Evolutionary conservation across 2,329 filamentous ascomycete species (phyloP), one percentile per base, ranked within the genome.

Genomic region (Pseudophaeomoniella oleicola): DNA sequence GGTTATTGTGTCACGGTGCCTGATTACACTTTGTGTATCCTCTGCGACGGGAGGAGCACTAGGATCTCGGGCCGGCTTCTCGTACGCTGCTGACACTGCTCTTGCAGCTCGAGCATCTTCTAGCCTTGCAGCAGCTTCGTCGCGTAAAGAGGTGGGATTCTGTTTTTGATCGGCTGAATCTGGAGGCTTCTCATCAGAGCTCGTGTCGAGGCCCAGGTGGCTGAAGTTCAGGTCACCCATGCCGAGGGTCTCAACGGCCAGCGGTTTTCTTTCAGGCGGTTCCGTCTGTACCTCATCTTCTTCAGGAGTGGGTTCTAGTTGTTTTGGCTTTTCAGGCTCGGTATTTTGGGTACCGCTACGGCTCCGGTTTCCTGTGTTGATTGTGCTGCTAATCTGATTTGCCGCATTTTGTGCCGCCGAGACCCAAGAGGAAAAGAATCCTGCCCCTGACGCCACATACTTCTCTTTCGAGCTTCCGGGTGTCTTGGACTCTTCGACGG

Each of bases 391-490:
- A 3, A 87, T 56, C 13, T 74, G 77, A 44, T 66, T 85, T 11
- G 87, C 86, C 31, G 88, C 88, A 69, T 81, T 94, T 57, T 96
- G 88, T 13, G 90, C 90, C 32, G 81, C 88, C 30, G 85, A 88
- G 44, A 98, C 75, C 52, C 98, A 82, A 16, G 83, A 87, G 3
- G 85, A 93, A 59, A 98, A 96, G 63, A 98, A 96, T 1, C 86
- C 78, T 27, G 56, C 57, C 19, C 57, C 58, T 27, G 22, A 27
- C 22, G 22, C 22, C 37, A 61, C 60, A 35, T 60, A 57, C 29
- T 55, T 53, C 18, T 40, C 27, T 27, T 40, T 30, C 34, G 47
- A 41, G 31, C 35, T 40, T 18, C 37, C 41, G 12, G 46, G 37
- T 15, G 60, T 58, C 42, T 73, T 75, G 3, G 57, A 51, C 48